These are phyloP conservation scores for Casuarina glauca DNA, from an alignment of 306 rosid species.

Conservation along the genomic window DNA sequence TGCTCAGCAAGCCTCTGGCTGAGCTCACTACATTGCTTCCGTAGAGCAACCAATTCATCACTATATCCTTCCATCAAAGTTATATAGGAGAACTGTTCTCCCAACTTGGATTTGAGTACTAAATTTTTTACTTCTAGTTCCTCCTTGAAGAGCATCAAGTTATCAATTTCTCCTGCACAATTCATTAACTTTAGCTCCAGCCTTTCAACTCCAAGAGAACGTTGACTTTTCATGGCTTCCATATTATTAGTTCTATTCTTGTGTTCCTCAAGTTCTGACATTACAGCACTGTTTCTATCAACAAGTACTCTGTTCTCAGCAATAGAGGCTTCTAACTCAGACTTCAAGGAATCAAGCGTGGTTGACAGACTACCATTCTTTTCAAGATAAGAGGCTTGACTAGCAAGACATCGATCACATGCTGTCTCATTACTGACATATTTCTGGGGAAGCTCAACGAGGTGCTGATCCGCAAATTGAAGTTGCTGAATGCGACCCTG, in stretches of 20 bases:
- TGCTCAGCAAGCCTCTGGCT: slow-evolving; percentile 79
- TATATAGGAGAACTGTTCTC: slow-evolving; percentile 56
- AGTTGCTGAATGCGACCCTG: slow-evolving; percentile 55
- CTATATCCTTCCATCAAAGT: slow-evolving; percentile 55
- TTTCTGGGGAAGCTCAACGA: slow-evolving; percentile 47
- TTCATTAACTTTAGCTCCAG: slow-evolving; percentile 55
- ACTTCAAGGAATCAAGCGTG: slow-evolving; percentile 53
- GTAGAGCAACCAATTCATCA: slow-evolving; percentile 54
- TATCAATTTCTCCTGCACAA: slow-evolving; percentile 59
- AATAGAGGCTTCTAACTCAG: slow-evolving; percentile 54
- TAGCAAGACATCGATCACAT: slow-evolving; percentile 47
- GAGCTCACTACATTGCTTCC: slow-evolving; percentile 60
- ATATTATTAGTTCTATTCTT: slow-evolving; percentile 40
- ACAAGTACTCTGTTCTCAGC: slow-evolving; percentile 51
- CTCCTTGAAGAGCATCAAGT: slow-evolving; percentile 64
- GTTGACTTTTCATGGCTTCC: slow-evolving; percentile 37
- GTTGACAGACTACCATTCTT: slow-evolving; percentile 59
- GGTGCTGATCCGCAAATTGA: slow-evolving; percentile 46
- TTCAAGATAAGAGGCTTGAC: slow-evolving; percentile 55
- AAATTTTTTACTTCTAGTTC: slow-evolving; percentile 73
- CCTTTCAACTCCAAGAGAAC: slow-evolving; percentile 58
- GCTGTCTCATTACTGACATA: slow-evolving; percentile 53
- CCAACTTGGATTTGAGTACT: slow-evolving; percentile 63
- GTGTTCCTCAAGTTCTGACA: slow-evolving; percentile 49
- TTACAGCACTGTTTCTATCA: slow-evolving; percentile 47